Base-by-base conservation (phyloP, 2,329 filamentous ascomycete genomes). In the Microcyclosporella mali region DNA sequence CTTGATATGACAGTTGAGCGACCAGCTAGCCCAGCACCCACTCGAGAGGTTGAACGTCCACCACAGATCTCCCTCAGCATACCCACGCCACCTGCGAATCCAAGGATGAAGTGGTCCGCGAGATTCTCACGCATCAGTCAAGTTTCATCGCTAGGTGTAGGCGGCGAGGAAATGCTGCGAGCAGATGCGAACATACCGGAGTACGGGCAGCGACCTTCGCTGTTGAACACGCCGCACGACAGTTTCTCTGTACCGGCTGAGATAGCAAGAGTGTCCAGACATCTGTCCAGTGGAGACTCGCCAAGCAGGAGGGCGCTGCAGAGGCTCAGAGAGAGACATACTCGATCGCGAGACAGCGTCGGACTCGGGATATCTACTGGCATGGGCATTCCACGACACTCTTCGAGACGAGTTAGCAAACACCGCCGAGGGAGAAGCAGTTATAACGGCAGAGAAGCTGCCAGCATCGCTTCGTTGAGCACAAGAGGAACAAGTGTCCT, bases 241-340 rank as follows among this genome's bases (percentile, higher is more conserved):
- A 70, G 67, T 41, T 70, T 70, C 59, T 68, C 64, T 12, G 60
- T 68, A 11, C 60, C 67, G 4, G 64, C 66, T 12, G 64, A 67
- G 40, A 59, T 69, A 29, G 61, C 64, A 8, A 54, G 62, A 28
- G 47, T 56, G 2, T 68, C 67, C 1, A 59, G 60, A 27, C 51
- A 52, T 15, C 51, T 57, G 10, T 61, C 59, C 12, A 25, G 4
- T 9, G 49, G 54, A 11, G 33, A 51, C 3, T 63, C 59, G 21
- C 56, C 59, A 33, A 41, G 56, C 42, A 53, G 62, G 52, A 41
- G 60, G 52, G 49, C 57, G 37, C 46, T 63, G 44, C 46, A 51
- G 45, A 37, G 55, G 42, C 36, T 64, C 7, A 57, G 61, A 16
- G 47, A 60, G n/a, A 61, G 61, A 9, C 4, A 25, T 37, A 55